phyloP scores from a whole-genome alignment of 768 basidiomycete species.

The Gymnopilus dilepis region DNA sequence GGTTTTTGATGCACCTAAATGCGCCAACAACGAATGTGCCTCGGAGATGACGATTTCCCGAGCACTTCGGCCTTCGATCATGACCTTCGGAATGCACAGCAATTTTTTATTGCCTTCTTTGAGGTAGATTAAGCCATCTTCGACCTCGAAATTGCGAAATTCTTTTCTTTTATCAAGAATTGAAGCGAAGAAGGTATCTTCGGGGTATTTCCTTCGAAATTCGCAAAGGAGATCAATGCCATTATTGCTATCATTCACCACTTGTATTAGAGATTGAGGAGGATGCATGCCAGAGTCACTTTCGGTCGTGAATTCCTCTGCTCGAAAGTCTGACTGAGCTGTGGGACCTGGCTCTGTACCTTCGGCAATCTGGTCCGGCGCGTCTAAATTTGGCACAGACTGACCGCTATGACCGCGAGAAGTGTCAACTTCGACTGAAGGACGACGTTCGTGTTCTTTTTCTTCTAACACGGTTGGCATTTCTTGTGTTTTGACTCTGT shows the following conservation, averaged over 20 bases:
- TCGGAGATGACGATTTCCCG: no score
- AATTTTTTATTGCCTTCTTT: conserved; percentile 9
- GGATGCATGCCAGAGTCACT: no score
- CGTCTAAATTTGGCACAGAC: no score
- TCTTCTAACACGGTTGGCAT: no score
- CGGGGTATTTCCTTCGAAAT: background rate
- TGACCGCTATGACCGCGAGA: no score
- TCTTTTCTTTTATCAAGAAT: conserved; percentile 19
- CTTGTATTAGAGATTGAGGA: background rate
- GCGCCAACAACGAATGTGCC: conserved; percentile 43
- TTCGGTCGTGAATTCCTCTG: background rate
- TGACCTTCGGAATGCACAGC: conserved; percentile 30
- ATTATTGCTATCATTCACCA: background rate
- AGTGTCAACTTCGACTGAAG: no score
- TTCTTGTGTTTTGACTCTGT: no score
- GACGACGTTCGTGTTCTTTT: no score
- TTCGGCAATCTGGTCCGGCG: no score
- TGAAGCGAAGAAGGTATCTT: background rate
- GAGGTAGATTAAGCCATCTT: conserved; percentile 25
- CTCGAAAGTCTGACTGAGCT: no score
- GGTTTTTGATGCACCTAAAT: conserved; percentile 40
- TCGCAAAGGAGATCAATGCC: background rate
- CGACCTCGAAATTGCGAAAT: conserved; percentile 24
- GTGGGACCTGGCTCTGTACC: no score
- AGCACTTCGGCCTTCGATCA: conserved; percentile 20